Percentiles rank a stretch among this genome's conserved stretches.
phyloP scores from a whole-genome alignment of 768 basidiomycete genomes.

The Hypholoma sublateritium region DNA sequence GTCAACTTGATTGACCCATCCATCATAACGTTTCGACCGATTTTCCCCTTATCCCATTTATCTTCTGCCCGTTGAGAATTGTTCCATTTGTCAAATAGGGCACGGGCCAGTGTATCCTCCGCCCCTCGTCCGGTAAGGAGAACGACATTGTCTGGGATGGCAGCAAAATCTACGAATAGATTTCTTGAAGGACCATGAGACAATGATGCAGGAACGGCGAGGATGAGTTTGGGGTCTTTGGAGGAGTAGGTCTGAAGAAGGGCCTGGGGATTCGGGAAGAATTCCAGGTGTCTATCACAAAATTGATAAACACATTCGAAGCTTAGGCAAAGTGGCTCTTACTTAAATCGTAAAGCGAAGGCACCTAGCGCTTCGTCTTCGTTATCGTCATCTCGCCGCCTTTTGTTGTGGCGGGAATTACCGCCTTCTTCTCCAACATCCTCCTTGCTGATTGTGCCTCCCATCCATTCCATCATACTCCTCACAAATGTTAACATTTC shows the following conservation, averaged over 20 bases:
- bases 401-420: conserved; percentile 49
- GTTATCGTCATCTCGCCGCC: conserved; percentile 63
- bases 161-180: conserved; percentile 85
- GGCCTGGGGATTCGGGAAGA: conserved; percentile 82
- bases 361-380: conserved; percentile 87
- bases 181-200: conserved; percentile 90
- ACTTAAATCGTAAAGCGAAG: conserved; percentile 88
- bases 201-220: conserved; percentile 90
- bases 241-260: conserved; percentile 82
- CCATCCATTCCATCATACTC: conserved; percentile 99
- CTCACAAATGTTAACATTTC: conserved; percentile 94
- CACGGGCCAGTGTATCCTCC: conserved; percentile 74
- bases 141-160: conserved; percentile 81
- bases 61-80: conserved; percentile 72
- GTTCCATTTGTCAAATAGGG: conserved; percentile 88
- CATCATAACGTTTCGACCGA: conserved; percentile 85
- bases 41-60: conserved; percentile 87
- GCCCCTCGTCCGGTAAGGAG: conserved; percentile 81
- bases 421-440: conserved; percentile 82
- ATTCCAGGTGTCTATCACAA: conserved; percentile 75
- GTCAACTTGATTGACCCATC: conserved; percentile 66
- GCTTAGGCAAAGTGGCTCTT: conserved; percentile 20
- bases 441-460: conserved; percentile 91
- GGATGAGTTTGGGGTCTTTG: conserved; percentile 88
- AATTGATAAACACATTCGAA: neutral